phyloP scores from a whole-genome alignment of 306 rosid genomes.

The Castanospermum australe region DNA sequence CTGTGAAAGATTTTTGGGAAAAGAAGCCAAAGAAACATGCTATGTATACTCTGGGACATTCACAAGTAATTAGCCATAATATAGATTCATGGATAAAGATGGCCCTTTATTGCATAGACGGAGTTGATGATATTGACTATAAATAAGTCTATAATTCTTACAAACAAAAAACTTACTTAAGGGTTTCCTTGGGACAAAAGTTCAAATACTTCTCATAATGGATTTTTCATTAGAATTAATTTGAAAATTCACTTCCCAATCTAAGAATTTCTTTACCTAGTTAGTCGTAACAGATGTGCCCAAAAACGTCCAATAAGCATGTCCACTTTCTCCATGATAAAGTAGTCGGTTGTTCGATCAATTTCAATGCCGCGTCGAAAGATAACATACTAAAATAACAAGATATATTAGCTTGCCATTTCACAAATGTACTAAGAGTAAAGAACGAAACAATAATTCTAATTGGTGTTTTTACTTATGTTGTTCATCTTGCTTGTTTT shows the following conservation, averaged over 20 bases:
- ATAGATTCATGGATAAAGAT: not conserved
- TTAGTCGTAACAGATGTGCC: constrained; percentile 55
- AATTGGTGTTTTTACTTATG: not conserved
- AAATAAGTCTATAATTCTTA: not conserved
- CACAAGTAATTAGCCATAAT: not conserved
- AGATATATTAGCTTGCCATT: constrained; percentile 25
- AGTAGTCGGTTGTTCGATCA: constrained; percentile 72
- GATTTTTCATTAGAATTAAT: not conserved
- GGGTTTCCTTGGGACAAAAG: not conserved
- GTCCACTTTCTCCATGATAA: constrained; percentile 87
- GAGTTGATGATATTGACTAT: not conserved
- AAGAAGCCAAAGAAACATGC: not conserved
- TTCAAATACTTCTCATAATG: not conserved
- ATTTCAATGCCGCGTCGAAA: constrained; percentile 88
- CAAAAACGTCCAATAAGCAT: constrained; percentile 73
- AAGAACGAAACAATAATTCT: not conserved
- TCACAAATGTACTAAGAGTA: not conserved
- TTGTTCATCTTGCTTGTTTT: not conserved
- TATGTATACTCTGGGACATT: not conserved
- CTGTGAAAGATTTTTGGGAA: not conserved
- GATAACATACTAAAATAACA: constrained; percentile 66
- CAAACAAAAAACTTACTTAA: not conserved
- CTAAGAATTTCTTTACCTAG: constrained; percentile 42
- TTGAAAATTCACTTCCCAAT: not conserved
- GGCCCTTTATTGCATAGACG: not conserved